Conservation (phyloP, 805 yeast genomes). For the Ogataea populi-albae region DNA sequence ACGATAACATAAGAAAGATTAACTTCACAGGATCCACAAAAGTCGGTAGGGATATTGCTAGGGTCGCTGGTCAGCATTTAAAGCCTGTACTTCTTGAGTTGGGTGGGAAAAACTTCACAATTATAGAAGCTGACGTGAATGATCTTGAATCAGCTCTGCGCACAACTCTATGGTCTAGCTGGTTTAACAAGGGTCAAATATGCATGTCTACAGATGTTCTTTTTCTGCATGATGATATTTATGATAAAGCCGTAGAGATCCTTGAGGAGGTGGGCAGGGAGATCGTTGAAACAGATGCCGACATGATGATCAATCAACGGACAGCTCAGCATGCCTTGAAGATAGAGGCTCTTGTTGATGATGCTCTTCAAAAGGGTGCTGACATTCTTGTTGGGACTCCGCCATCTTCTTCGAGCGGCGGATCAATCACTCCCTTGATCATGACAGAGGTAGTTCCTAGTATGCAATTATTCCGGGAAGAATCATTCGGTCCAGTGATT, state of each 20-base stretch:
- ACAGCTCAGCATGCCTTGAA: conserved; percentile 24
- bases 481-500: conserved; percentile 45
- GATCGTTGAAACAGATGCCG: conserved; percentile 16
- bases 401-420: conserved; percentile 2
- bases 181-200: conserved; percentile 46
- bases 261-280: conserved; percentile 14
- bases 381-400: conserved; percentile 21
- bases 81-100: conserved; percentile 44
- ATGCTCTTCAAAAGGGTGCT: conserved; percentile 41
- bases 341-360: conserved; percentile 29
- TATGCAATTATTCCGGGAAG: conserved; percentile 32
- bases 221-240: conserved; percentile 35
- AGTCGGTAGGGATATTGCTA: conserved; percentile 38
- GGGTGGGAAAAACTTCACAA: conserved; percentile 43
- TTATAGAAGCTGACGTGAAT: conserved; percentile 34
- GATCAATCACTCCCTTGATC: conserved; percentile 30
- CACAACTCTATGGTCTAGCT: conserved; percentile 32
- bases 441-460: conserved; percentile 31
- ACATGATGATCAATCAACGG: conserved; percentile 30
- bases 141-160: conserved; percentile 34
- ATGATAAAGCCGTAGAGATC: conserved; percentile 28
- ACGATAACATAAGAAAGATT: conserved; percentile 33
- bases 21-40: conserved; percentile 47
- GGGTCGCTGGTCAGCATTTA: conserved; percentile 34
- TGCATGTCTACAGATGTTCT: conserved; percentile 46